Conservation (phyloP, 305 asterid genomes). For the Fraxinus xanthoxyloides region DNA sequence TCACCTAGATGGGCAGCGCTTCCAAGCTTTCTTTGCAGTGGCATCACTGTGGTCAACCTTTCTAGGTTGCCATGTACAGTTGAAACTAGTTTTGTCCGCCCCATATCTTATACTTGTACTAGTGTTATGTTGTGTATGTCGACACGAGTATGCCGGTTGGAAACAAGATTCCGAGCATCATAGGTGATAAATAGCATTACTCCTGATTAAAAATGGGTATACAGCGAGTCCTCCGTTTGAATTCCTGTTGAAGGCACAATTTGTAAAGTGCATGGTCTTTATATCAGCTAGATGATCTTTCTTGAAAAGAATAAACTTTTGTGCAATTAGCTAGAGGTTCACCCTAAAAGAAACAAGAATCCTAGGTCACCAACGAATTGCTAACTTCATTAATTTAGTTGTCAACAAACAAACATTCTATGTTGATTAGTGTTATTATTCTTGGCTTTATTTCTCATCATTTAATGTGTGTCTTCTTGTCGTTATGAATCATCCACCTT, state of each 20-base stretch:
- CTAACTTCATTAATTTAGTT: not conserved
- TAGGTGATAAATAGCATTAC: too few relatives aligned
- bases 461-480: not conserved
- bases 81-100: not conserved
- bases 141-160: not conserved
- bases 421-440: not conserved
- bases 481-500: not conserved
- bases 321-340: not conserved
- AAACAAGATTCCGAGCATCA: not conserved
- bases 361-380: not conserved
- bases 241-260: not conserved
- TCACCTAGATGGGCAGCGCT: too few relatives aligned
- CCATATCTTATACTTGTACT: not conserved
- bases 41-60: too few relatives aligned
- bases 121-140: too few relatives aligned
- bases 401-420: not conserved
- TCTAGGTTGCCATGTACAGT: too few relatives aligned
- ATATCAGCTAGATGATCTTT: not conserved
- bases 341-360: not conserved
- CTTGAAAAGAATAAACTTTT: not conserved
- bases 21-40: too few relatives aligned
- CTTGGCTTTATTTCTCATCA: not conserved
- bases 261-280: not conserved
- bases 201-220: not conserved
- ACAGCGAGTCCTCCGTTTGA: not conserved